These are phyloP conservation scores for Filobasidium floriforme DNA, from an alignment of 768 basidiomycete species.

Conservation along the genomic window DNA sequence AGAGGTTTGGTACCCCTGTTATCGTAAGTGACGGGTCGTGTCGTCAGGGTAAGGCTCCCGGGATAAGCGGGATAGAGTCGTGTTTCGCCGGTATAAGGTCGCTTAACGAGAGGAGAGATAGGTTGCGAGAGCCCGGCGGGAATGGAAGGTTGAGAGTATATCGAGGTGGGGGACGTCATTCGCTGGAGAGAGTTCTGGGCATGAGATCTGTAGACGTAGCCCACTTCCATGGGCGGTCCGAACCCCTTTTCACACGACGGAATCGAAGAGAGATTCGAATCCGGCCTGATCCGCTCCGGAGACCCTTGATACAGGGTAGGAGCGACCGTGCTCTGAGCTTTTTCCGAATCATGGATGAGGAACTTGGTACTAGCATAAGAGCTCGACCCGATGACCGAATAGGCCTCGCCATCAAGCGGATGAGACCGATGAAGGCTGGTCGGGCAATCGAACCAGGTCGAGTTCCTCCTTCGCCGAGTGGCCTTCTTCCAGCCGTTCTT, in stretches of 20 bases:
- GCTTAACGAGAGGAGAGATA: background rate
- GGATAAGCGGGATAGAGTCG: background rate
- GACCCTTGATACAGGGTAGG: background rate
- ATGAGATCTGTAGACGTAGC: background rate
- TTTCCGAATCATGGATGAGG: background rate
- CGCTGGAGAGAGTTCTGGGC: background rate
- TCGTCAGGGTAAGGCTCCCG: background rate
- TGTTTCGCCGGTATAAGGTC: background rate
- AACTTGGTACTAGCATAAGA: background rate
- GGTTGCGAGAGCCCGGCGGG: background rate
- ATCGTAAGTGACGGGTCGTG: background rate
- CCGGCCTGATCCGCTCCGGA: background rate
- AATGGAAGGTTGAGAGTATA: background rate
- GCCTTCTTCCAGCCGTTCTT: background rate
- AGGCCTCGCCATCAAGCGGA: background rate
- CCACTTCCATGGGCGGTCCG: background rate
- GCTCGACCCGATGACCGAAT: background rate
- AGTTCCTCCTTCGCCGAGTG: background rate
- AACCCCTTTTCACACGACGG: background rate
- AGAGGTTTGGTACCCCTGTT: background rate
- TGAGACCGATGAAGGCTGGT: background rate
- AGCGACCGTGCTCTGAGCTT: background rate
- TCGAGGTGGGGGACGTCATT: background rate
- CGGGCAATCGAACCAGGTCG: background rate
- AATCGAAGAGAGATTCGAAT: background rate